phyloP scores from a whole-genome alignment of 352 stramenopile species.

The Phytophthora europaea region DNA sequence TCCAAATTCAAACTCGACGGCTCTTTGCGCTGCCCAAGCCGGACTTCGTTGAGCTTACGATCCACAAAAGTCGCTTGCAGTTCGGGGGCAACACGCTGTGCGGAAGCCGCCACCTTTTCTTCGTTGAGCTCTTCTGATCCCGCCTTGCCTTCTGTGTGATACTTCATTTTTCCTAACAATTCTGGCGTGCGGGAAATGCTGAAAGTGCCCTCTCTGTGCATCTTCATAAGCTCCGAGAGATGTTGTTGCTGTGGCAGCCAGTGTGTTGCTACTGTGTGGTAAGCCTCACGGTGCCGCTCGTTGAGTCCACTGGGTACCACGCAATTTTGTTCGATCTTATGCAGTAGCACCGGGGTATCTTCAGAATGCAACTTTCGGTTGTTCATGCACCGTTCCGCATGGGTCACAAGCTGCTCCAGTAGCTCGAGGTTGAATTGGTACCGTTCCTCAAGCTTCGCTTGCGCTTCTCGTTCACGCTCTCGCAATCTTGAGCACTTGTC shows the following conservation, averaged over 20 bases:
- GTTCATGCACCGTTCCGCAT: constrained; percentile 74
- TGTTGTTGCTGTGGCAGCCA: constrained; percentile 64
- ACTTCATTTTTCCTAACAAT: constrained; percentile 72
- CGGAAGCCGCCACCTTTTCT: constrained; percentile 46
- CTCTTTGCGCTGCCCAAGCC: constrained; percentile 65
- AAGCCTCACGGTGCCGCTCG: constrained; percentile 57
- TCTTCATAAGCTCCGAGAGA: constrained; percentile 72
- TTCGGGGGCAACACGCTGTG: constrained; percentile 31
- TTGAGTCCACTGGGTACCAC: constrained; percentile 63
- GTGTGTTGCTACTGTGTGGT: constrained; percentile 72
- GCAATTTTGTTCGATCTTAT: constrained; percentile 72
- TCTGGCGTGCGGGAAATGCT: constrained; percentile 81
- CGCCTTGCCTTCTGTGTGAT: constrained; percentile 71
- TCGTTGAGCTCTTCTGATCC: constrained; percentile 53
- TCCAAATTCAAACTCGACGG: constrained; percentile 53
- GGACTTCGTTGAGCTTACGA: constrained; percentile 72
- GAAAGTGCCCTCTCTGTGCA: constrained; percentile 84
- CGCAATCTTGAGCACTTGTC: constrained; percentile 72
- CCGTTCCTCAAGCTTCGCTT: constrained; percentile 48
- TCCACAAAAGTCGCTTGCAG: constrained; percentile 54
- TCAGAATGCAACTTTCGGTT: constrained; percentile 83
- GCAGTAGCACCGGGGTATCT: constrained; percentile 66
- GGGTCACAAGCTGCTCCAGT: constrained; percentile 60
- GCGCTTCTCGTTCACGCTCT: constrained; percentile 51
- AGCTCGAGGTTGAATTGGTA: constrained; percentile 54